These are phyloP conservation scores for Zygosaccharomyces lentus DNA, from an alignment of 805 yeast species.

Conservation along the genomic window DNA sequence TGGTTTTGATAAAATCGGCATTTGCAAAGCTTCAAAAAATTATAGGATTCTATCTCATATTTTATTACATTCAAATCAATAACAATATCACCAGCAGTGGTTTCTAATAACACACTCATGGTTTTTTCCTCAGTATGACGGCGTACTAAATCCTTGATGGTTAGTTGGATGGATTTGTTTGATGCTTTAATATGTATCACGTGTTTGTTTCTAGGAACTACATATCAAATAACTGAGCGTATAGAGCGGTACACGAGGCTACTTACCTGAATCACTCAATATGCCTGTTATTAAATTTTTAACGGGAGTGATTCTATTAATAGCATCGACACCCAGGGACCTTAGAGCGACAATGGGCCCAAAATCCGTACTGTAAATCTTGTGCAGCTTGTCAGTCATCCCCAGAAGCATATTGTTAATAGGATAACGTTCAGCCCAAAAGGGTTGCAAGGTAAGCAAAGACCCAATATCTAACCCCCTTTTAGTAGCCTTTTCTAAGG, in stretches of 20 bases:
- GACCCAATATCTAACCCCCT: slow-evolving; percentile 90
- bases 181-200: background rate
- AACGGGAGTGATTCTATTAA: slow-evolving; percentile 59
- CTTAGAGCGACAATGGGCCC: slow-evolving; percentile 72
- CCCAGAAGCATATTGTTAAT: slow-evolving; percentile 78
- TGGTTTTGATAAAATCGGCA: slow-evolving; percentile 48
- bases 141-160: too few relatives aligned
- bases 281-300: slow-evolving; percentile 66
- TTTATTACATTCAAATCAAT: slow-evolving; percentile 41
- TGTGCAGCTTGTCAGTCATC: slow-evolving; percentile 86
- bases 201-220: background rate
- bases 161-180: background rate
- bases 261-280: slow-evolving; percentile 38
- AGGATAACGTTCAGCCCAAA: slow-evolving; percentile 78
- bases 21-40: slow-evolving; percentile 53
- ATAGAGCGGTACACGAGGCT: slow-evolving; percentile 11
- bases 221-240: background rate
- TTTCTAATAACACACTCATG: slow-evolving; percentile 42
- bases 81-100: slow-evolving; percentile 45
- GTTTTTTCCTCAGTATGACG: background rate
- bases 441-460: slow-evolving; percentile 75
- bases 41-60: slow-evolving; percentile 39
- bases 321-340: slow-evolving; percentile 66
- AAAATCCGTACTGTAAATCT: slow-evolving; percentile 70
- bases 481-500: slow-evolving; percentile 62